These are phyloP conservation scores for Populus simonii DNA, from an alignment of 345 rosid species.

Conservation along the genomic window DNA sequence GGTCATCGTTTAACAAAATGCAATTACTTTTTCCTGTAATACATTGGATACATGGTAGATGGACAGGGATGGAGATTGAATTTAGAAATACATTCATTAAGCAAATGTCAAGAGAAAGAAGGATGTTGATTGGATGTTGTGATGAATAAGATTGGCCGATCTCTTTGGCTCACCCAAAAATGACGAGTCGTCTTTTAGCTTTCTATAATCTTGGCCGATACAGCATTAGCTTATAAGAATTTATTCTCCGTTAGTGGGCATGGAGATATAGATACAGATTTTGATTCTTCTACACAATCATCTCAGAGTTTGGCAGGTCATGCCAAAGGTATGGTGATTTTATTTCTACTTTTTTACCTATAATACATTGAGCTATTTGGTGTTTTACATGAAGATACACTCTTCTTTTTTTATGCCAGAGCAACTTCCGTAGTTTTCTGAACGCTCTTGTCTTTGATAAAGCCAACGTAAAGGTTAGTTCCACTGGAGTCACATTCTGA, in stretches of 20 bases:
- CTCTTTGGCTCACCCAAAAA: not conserved
- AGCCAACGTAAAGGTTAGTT: slow-evolving; percentile 62
- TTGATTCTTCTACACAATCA: slow-evolving; percentile 6
- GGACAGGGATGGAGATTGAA: not conserved
- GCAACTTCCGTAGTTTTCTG: slow-evolving; percentile 44
- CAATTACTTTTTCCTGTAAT: not conserved
- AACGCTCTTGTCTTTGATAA: slow-evolving; percentile 39
- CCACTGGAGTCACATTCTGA: slow-evolving; percentile 52
- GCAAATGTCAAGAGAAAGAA: not conserved
- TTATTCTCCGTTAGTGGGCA: slow-evolving; percentile 10
- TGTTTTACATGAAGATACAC: slow-evolving; percentile 4
- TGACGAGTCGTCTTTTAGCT: not conserved
- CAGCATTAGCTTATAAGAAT: not conserved
- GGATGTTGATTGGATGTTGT: not conserved
- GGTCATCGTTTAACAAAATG: not conserved
- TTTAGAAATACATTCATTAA: not conserved
- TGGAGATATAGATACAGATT: slow-evolving; percentile 16
- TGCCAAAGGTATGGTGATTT: slow-evolving; percentile 20
- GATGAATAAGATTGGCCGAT: not conserved
- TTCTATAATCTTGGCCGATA: not conserved
- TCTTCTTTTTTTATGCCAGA: slow-evolving; percentile 31
- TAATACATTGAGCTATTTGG: slow-evolving; percentile 4
- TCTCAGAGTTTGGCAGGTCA: slow-evolving; percentile 20
- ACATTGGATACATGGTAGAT: not conserved
- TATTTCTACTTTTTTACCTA: slow-evolving; percentile 1